Evolutionary conservation across 192 early-diverging fungal genomes (phyloP).

Genomic region (Backusella liffmaniae): DNA sequence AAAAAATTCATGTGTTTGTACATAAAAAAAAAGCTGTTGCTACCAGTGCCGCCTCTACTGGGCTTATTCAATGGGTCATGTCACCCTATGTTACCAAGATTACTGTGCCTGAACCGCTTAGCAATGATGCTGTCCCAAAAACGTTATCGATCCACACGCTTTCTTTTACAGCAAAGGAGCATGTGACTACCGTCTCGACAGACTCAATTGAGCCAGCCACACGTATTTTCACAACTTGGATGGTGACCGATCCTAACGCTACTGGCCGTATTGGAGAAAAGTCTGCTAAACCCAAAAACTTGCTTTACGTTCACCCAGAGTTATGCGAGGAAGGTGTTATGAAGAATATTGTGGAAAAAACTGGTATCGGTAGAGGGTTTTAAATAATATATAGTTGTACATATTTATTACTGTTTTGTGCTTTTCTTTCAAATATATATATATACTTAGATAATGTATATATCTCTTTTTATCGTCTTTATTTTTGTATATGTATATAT

Average conservation of each 20-base stretch:
- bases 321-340: constrained; percentile 34
- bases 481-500: background rate
- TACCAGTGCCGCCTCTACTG: constrained; percentile 58
- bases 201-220: constrained; percentile 50
- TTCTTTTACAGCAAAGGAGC: constrained; percentile 42
- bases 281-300: constrained; percentile 36
- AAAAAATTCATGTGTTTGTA: background rate
- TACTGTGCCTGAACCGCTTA: constrained; percentile 18
- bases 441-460: background rate
- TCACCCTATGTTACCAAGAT: constrained; percentile 57
- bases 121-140: constrained; percentile 3
- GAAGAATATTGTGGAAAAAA: constrained; percentile 20
- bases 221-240: constrained; percentile 52
- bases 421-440: background rate
- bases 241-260: constrained; percentile 38
- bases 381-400: constrained; percentile 15
- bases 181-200: constrained; percentile 47
- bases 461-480: background rate
- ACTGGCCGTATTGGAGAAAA: constrained; percentile 35
- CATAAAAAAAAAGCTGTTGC: constrained; percentile 38
- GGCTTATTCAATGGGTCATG: constrained; percentile 55
- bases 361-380: constrained; percentile 20
- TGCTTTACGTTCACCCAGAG: constrained; percentile 51
- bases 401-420: background rate
- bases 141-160: constrained; percentile 37